Evolutionary conservation across 441 rosid species (phyloP).

Genomic region (Pelargonium exstipulatum): DNA sequence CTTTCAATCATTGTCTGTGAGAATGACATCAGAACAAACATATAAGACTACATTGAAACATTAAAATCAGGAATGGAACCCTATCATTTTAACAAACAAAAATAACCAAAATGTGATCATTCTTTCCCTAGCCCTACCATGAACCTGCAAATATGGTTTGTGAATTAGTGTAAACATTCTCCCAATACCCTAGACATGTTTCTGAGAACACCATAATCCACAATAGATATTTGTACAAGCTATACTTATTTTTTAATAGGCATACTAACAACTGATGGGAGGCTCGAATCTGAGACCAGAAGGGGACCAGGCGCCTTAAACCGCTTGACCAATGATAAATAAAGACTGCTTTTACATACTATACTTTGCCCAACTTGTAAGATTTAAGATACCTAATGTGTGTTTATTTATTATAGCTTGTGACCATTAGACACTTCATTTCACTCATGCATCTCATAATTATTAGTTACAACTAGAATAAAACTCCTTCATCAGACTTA

Average conservation of each 20-base stretch:
- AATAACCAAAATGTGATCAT: neutral
- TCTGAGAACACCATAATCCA: neutral
- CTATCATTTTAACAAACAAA: neutral
- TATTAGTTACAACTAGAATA: constrained; percentile 5
- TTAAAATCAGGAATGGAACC: constrained; percentile 8
- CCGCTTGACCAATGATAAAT: no score
- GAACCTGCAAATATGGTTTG: neutral
- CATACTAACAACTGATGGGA: no score
- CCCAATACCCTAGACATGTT: neutral
- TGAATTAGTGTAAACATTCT: neutral
- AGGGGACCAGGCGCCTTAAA: no score
- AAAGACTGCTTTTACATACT: no score
- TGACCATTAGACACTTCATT: neutral
- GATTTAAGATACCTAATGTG: neutral
- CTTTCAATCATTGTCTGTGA: constrained; percentile 77
- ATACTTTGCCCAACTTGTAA: neutral
- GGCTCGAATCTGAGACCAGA: no score
- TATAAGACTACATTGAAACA: constrained; percentile 5
- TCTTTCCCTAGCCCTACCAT: neutral
- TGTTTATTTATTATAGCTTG: neutral
- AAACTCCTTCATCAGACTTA: neutral
- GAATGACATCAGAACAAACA: constrained; percentile 21
- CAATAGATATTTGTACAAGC: neutral
- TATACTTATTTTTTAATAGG: neutral
- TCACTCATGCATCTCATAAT: constrained; percentile 3